These are phyloP conservation scores for Evansstolkia leycettana DNA, from an alignment of 495 filamentous ascomycete genomes.

Conservation along the genomic window DNA sequence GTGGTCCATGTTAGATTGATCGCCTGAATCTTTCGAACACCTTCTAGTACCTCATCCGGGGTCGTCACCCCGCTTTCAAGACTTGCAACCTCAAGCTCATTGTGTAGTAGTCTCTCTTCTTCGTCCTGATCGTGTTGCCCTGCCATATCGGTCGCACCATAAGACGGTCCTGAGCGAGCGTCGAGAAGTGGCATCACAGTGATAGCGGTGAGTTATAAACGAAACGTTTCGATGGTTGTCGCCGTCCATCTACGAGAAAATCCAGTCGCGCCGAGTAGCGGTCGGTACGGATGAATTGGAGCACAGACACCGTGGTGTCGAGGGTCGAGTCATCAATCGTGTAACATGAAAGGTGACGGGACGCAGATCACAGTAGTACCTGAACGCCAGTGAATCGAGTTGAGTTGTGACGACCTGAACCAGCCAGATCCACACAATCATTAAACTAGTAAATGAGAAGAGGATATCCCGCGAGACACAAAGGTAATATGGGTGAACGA, in stretches of 20 bases:
- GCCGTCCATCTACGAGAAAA: constrained; percentile 15
- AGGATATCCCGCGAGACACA: constrained; percentile 8
- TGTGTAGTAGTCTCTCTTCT: constrained; percentile 20
- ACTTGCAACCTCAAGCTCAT: constrained; percentile 17
- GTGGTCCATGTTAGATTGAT: constrained; percentile 45
- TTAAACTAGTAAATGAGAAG: constrained; percentile 8
- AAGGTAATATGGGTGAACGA: constrained; percentile 2
- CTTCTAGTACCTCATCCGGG: constrained; percentile 34
- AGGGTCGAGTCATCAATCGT: constrained; percentile 5
- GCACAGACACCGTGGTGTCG: not conserved
- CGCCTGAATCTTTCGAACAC: constrained; percentile 44
- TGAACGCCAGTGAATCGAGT: constrained; percentile 32
- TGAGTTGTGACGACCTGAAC: constrained; percentile 58
- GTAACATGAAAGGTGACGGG: constrained; percentile 12
- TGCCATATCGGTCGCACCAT: constrained; percentile 26
- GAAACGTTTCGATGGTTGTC: not conserved
- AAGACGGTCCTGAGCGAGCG: constrained; percentile 21
- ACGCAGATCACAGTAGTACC: constrained; percentile 1
- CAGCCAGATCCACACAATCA: constrained; percentile 49
- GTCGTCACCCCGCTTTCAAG: constrained; percentile 14
- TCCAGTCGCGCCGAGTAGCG: not conserved
- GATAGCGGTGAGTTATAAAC: not conserved
- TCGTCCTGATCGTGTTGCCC: constrained; percentile 17
- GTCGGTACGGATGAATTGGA: not conserved
- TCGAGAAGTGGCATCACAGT: constrained; percentile 30